Base-by-base conservation (phyloP, 768 basidiomycete species). In the Coprinopsis strossmayeri region DNA sequence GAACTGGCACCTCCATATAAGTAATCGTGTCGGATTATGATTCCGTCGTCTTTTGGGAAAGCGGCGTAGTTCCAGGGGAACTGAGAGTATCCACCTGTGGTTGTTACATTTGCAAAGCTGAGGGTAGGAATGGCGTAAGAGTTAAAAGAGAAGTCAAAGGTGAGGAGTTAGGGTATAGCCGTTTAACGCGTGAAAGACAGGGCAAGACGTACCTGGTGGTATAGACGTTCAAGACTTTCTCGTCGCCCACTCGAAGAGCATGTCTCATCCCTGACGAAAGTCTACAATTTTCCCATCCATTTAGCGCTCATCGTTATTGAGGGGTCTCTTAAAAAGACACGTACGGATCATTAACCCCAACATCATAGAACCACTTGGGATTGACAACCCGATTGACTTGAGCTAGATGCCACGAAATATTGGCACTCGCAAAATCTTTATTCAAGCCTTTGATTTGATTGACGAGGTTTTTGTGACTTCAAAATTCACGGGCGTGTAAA, bases 341-440 rank as follows among this genome's bases (percentile, higher is more conserved):
- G 35, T 64, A 59, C 0, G 61, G 49, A 18, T 59, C 63, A 45
- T 61, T 60, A 10, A 70, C 71, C 1, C 65, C 69, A 30, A 69
- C 69, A 34, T 62, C 57, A 55, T 65, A 61, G 61, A 74, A 78
- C 77, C 76, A 78, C 45, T 70, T 62, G 38, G 61, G 43, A 56
- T 71, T 76, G 41, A 65, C 50, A 18, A 71, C 72, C 45, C 71
- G 68, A 32, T 65, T 66, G 21, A 67, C 71, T 45, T 63, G 61
- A 30, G 62, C 67, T 15, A 74, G 66, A 21, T 57, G 62, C 60
- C 66, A 78, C 21, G 59, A 58, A 44, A 76, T 52, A 12, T 72
- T 68, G n/a, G 65, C 58, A 32, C 50, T 45, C 4, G 62, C 54
- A 50, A 74, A 78, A 53, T 70, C 73, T 20, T 57, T 50, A 45